Evolutionary conservation across 345 rosid genomes (phyloP), one percentile per base, ranked within the genome.

Genomic region (Pseudoturritis turrita): DNA sequence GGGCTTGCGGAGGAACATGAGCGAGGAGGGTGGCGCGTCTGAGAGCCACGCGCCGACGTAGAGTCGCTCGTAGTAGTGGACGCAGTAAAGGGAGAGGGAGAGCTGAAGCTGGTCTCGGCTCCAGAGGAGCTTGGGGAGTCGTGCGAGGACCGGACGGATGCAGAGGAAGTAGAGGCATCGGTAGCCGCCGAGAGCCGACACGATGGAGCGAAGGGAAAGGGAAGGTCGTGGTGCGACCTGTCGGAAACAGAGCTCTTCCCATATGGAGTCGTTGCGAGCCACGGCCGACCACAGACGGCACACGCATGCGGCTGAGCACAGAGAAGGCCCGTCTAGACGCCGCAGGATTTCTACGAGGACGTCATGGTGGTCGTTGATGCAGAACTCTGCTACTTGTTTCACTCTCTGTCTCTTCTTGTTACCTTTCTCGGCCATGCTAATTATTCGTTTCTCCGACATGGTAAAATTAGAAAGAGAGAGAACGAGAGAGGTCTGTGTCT

Each of bases 201-300:
- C 88, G 21, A 94, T 86, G 1, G 92, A 84, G 18, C 97, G 86
- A 22, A 88, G 82, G 22, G 79, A 62, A 44, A 83, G 69, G 3
- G 92, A 70, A 11, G 96, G 86, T 10, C 86, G 85, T 15, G 90
- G 86, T 8, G 83, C 73, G 10, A 84, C 81, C 74, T 88, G 94
- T 68, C 88, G 85, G 82, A 94, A 87, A 81, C 98, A 94, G 65
- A 91, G 88, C 77, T 89, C 79, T 72, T 94, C 98, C 98, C 98
- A 94, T 40, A 88, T 75, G 10, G 92, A 82, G 77, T 94, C 96
- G 71, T 76, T 81, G 21, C 88, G 84, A 68, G 88, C 80, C 26
- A 91, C 79, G 64, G 86, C 72, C 65, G 82, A 84, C 98, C 98
- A 94, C 62, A 89, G 92, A 18, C 91, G 87, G 77, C 98, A 94